Base-by-base conservation (phyloP, 2,329 filamentous ascomycete species). In the Colletotrichum sp. region DNA sequence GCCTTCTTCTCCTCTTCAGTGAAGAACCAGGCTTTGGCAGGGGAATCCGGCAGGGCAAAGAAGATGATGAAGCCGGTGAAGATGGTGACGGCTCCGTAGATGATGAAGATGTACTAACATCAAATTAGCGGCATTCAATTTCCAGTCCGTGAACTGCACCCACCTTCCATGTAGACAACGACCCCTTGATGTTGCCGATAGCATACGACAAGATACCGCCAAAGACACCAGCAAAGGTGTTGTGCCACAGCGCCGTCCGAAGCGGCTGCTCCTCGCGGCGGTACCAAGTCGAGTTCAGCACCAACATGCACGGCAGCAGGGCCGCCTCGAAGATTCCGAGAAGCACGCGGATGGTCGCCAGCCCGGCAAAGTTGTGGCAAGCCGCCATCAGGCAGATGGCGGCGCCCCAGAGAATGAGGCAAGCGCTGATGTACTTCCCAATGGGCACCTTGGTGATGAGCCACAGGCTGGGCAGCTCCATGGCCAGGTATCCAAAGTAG, bases 241-340 rank as follows among this genome's bases (percentile, higher is more conserved):
- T 83, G 78, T 94, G 94, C 92, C 92, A 94, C n/a, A 89, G 88
- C 0, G 91, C 91, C 4, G 93, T 89, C 0, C 93, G 87, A n/a
- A 92, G 81, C 0, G 92, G 91, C 81, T 94, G 92, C 79, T 94
- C 92, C 52, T 83, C 82, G 2, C 85, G 82, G 2, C 86, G 80
- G 78, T 90, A 89, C 84, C 88, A 90, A 79, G 87, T 86, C 8
- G 84, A 84, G 3, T 87, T 89, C 71, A 89, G 85, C 78, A 89
- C 82, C n/a, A 85, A 84, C 76, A 89, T 88, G 0, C 88, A 82
- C 0, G 88, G 88, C n/a, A 89, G 80, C 52, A 87, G 80, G 18
- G 75, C 75, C 28, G 79, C 76, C 68, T 81, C 78, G 22, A 76
- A 75, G 12, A 79, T 68, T 8, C 80, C 79, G 5, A 80, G 72